Evolutionary conservation across 208 protist species (phyloP), one percentile per base, ranked within the genome.

Genomic region (Phytomonas francai): DNA sequence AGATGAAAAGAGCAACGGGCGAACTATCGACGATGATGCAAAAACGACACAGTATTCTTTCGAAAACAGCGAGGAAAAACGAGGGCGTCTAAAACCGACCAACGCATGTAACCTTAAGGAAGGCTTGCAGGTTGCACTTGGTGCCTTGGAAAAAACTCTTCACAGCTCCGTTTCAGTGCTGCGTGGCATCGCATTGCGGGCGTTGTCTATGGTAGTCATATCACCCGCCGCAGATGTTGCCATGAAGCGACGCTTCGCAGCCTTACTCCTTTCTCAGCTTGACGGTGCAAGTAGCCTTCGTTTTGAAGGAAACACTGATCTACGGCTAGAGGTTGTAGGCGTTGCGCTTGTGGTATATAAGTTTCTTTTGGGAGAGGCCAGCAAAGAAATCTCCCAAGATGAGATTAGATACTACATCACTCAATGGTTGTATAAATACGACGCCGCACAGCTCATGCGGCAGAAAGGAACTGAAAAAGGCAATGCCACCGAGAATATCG

Each of bases 201-300:
- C 74, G 28, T 71, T 92, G 12, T 80, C 80, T 57, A 79, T 87
- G 65, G 72, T 92, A 42, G 78, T 93, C 66, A 63, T 85, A 19
- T 78, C 80, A 3, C 72, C 66, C 3, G 65, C 71, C 0, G 69
- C 72, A 9, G 73, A 73, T 31, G 63, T 77, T 54, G 67, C 51
- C 6, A 79, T 71, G 27, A 73, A 79, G 29, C 33, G 67, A 11
- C 71, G n/a, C 57, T 91, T 78, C 59, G 80, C 84, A 3, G 70
- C 70, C 27, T 14, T 39, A n/a, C 63, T 77, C 73, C 83, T 84
- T 70, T 60, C 32, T 34, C 75, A 69, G 9, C 62, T 79, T 31
- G 71, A 64, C 74, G 68, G 73, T 16, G 25, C 61, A 31, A 67
- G 54, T 9, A 16, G 73, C 32, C 68, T 72, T 9, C 74, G 77